Conservation (phyloP, 148 eudicot genomes). For the Talinum fruticosum region DNA sequence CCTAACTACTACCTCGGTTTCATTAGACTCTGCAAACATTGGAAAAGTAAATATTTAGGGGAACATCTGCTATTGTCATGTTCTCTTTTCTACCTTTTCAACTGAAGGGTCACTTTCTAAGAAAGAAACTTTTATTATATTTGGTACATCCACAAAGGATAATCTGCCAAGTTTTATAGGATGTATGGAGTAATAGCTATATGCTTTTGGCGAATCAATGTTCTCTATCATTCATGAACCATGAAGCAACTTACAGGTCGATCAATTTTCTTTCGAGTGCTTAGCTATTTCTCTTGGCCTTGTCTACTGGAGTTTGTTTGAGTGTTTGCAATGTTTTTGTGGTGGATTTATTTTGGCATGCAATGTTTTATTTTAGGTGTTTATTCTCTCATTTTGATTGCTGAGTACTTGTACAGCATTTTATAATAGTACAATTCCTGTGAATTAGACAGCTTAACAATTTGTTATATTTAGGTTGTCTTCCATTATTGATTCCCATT, state of each 20-base stretch:
- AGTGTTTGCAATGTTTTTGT: not conserved
- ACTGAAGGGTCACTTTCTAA: no score
- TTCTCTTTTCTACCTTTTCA: no score
- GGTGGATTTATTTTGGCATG: not conserved
- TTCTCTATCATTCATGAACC: not conserved
- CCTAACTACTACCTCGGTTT: no score
- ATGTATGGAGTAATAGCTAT: not conserved
- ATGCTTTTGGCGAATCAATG: not conserved
- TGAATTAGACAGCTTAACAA: not conserved
- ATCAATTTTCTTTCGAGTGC: not conserved
- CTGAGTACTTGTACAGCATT: not conserved
- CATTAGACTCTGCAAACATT: no score
- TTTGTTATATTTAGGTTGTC: not conserved
- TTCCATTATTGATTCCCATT: not conserved
- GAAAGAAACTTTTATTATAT: no score
- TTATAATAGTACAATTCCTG: not conserved
- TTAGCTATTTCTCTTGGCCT: not conserved
- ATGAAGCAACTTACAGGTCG: not conserved
- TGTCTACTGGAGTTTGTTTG: not conserved
- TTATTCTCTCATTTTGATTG: not conserved
- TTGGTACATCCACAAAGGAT: no score
- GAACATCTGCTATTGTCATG: no score
- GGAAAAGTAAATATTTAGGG: no score
- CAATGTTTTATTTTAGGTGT: not conserved
- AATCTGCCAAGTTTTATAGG: no score